Conservation (phyloP, 352 stramenopile species). For the Thalassiosira exigua region DNA sequence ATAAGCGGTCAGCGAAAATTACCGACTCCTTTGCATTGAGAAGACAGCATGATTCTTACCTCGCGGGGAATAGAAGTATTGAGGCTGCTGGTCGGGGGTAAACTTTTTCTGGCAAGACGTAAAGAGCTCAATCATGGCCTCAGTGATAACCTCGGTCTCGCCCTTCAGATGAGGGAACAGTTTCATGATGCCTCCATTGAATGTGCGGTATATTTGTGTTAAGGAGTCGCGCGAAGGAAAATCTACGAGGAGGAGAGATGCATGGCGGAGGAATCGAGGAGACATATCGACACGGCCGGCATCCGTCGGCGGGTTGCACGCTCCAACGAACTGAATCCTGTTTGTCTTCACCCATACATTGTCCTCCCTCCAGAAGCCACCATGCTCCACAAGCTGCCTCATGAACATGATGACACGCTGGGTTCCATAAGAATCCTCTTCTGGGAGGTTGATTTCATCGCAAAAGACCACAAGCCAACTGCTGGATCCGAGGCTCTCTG, state of each 20-base stretch:
- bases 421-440: slow-evolving; percentile 98
- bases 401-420: slow-evolving; percentile 99
- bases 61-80: slow-evolving; percentile 99
- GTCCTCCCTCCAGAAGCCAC: slow-evolving; percentile 92
- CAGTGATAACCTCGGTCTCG: slow-evolving; percentile 95
- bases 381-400: slow-evolving; percentile 96
- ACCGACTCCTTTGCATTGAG: too few species aligned
- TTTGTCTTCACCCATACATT: slow-evolving; percentile 87
- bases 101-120: slow-evolving; percentile 96
- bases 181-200: slow-evolving; percentile 98
- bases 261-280: slow-evolving; percentile 96
- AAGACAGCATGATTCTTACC: too few species aligned
- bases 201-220: slow-evolving; percentile 99
- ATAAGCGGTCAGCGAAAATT: too few species aligned
- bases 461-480: slow-evolving; percentile 99
- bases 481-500: slow-evolving; percentile 87
- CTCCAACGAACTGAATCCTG: slow-evolving; percentile 88
- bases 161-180: slow-evolving; percentile 96
- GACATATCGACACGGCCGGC: slow-evolving; percentile 96
- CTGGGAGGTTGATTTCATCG: slow-evolving; percentile 99
- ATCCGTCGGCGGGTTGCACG: slow-evolving; percentile 99
- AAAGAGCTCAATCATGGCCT: slow-evolving; percentile 99
- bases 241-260: slow-evolving; percentile 98
- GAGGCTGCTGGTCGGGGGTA: slow-evolving; percentile 85
- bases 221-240: slow-evolving; percentile 92